phyloP scores from a whole-genome alignment of 345 rosid genomes.

The Gynandropsis gynandra region DNA sequence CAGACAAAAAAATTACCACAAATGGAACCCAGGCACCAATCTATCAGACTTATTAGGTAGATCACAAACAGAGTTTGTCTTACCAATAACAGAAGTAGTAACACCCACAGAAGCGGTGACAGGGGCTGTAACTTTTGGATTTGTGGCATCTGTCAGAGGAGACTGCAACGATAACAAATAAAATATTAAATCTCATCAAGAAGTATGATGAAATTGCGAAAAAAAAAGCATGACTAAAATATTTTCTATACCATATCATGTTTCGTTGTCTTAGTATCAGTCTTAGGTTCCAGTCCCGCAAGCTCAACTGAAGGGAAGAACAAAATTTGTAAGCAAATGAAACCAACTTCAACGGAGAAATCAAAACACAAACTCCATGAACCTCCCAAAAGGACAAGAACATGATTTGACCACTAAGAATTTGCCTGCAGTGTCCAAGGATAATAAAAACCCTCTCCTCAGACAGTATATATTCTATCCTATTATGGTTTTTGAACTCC shows the following conservation, averaged over 20 bases:
- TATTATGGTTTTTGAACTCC: too few relatives aligned
- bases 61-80: background rate
- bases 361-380: too few relatives aligned
- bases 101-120: constrained; percentile 11
- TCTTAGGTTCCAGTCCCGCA: constrained; percentile 7
- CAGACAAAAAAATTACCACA: background rate
- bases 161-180: constrained; percentile 18
- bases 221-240: too few relatives aligned
- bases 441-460: too few relatives aligned
- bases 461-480: too few relatives aligned
- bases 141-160: constrained; percentile 13
- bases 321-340: constrained; percentile 7
- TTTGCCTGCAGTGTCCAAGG: too few relatives aligned
- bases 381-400: too few relatives aligned
- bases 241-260: constrained; percentile 11
- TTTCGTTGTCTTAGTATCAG: constrained; percentile 13
- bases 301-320: constrained; percentile 20
- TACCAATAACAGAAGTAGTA: constrained; percentile 22
- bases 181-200: background rate
- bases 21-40: background rate
- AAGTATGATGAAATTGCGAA: too few relatives aligned
- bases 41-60: background rate
- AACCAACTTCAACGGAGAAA: background rate
- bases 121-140: constrained; percentile 1
- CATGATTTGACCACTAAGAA: too few relatives aligned